Evolutionary conservation across 257 asterid genomes (phyloP), one percentile per base, ranked within the genome.

Genomic region (Salvia rosmarinus): DNA sequence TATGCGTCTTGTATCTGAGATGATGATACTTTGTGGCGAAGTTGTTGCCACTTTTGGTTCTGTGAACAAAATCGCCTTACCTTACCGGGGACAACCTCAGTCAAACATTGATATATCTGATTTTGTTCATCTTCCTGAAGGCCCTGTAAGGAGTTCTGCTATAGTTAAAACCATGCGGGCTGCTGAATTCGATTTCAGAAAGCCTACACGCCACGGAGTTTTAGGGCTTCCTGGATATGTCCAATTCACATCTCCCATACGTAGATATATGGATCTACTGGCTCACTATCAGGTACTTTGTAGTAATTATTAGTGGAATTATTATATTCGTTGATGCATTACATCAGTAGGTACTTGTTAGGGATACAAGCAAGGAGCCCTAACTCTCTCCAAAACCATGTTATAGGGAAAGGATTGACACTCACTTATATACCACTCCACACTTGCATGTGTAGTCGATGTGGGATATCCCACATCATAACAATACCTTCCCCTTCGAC

Each of bases 21-120:
- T 91, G 96, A 95, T 95, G 99, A 91, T 95, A 75, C 93, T 95
- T 57, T 95, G 98, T 74, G 98, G 98, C 70, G 99, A 95, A 88
- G 98, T 82, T 71, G 71, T 95, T 47, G 99, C 99, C 79, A 95
- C 91, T 66, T 63, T 85, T 75, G 97, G 98, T 76, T 85, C 92
- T 76, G 37, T 71, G 19, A 88, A 95, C 80, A 85, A 80, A 74
- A 84, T 95, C 61, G 85, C 92, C 68, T 81, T 95, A 67, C 99
- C 99, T 58, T 95, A 83, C 69, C 79, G 99, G 62, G 30, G 99
- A 8, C 99, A 95, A 62, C 98, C 98, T 76, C 99, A 95, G 85
- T 95, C 96, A 55, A 82, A 86, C 77, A 80, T 88, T 42, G 99
- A 95, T 68, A 68, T 76, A 42, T 89, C 98, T 47, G 94, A 86